These are phyloP conservation scores for Leccinum uliginosum DNA, from an alignment of 768 basidiomycete genomes.

Conservation along the genomic window DNA sequence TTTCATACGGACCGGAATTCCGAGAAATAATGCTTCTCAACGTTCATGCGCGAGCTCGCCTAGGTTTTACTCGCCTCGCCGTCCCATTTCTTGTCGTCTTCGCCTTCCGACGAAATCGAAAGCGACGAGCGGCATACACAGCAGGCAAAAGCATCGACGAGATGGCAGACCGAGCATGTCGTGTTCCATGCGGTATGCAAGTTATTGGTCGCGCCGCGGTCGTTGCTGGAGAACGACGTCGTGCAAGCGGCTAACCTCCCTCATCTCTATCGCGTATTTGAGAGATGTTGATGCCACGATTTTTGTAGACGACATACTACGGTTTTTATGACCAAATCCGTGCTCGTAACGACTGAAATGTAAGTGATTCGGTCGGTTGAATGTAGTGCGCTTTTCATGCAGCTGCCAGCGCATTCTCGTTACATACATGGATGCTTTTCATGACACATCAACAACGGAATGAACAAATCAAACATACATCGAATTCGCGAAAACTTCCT, in stretches of 20 bases:
- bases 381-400: not conserved
- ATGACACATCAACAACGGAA: not conserved
- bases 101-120: slow-evolving; percentile 34
- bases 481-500: not conserved
- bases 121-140: slow-evolving; percentile 30
- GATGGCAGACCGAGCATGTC: slow-evolving; percentile 89
- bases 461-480: too few relatives aligned
- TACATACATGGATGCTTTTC: not conserved
- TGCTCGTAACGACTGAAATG: not conserved
- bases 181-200: slow-evolving; percentile 83
- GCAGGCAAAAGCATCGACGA: slow-evolving; percentile 46
- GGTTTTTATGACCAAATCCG: not conserved
- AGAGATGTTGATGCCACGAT: slow-evolving; percentile 63
- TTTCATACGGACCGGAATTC: slow-evolving; percentile 59
- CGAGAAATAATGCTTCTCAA: slow-evolving; percentile 81
- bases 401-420: not conserved
- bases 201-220: slow-evolving; percentile 66
- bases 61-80: slow-evolving; percentile 78
- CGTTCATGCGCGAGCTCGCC: slow-evolving; percentile 84
- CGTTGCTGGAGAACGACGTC: slow-evolving; percentile 66
- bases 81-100: slow-evolving; percentile 12
- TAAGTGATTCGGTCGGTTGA: not conserved
- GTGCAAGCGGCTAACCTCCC: slow-evolving; percentile 87
- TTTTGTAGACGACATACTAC: not conserved
- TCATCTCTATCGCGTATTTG: slow-evolving; percentile 92